Conservation (phyloP, 2,329 filamentous ascomycete species). For the Fusarium pseudoanthophilum region DNA sequence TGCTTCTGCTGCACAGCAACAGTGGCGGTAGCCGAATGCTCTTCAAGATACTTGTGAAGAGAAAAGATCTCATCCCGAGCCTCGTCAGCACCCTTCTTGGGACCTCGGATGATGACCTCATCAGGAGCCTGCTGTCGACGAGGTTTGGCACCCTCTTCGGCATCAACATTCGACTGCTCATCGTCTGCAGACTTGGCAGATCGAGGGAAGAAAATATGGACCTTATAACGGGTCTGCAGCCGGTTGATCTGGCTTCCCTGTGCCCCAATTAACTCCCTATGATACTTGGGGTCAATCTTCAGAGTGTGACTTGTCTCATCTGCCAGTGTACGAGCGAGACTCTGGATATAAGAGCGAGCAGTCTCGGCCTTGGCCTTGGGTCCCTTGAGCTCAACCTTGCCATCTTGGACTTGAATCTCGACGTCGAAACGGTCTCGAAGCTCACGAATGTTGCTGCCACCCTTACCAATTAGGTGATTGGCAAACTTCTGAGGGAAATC, state of each 20-base stretch:
- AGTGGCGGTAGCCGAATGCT: constrained; percentile 83
- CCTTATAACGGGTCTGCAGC: constrained; percentile 90
- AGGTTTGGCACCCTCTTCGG: constrained; percentile 73
- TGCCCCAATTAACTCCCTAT: constrained; percentile 91
- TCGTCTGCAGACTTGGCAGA: constrained; percentile 71
- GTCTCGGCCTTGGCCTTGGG: constrained; percentile 93
- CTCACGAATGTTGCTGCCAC: constrained; percentile 73
- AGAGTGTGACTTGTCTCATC: constrained; percentile 89
- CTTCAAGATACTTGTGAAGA: constrained; percentile 87
- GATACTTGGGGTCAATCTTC: constrained; percentile 93
- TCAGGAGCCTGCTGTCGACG: constrained; percentile 81
- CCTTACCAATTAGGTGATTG: constrained; percentile 81
- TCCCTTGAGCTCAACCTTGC: constrained; percentile 94
- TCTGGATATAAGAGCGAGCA: constrained; percentile 83
- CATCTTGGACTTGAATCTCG: constrained; percentile 89
- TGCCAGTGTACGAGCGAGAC: constrained; percentile 82
- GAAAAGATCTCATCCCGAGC: constrained; percentile 92
- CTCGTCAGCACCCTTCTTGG: constrained; percentile 91
- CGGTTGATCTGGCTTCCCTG: constrained; percentile 90
- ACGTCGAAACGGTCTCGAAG: constrained; percentile 75
- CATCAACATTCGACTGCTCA: constrained; percentile 76
- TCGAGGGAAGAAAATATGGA: constrained; percentile 93
- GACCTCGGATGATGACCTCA: constrained; percentile 90
- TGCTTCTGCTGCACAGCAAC: constrained; percentile 91
- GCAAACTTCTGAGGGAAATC: constrained; percentile 96